Conservation (phyloP, 2,329 filamentous ascomycete genomes). For the Neocatenulostroma microsporum region DNA sequence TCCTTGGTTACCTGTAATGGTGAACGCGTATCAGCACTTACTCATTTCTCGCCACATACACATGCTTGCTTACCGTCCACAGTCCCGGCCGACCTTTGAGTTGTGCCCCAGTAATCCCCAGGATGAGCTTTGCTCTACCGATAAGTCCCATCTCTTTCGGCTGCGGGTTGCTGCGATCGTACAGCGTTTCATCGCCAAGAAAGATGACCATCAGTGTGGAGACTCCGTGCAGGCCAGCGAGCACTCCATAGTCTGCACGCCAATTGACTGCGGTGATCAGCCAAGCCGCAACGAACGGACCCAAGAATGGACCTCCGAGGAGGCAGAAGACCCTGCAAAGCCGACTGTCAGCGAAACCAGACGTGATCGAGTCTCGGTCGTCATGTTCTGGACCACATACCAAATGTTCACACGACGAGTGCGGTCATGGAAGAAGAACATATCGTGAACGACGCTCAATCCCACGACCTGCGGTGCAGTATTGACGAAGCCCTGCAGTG, state of each 20-base stretch:
- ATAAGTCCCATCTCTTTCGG: neutral
- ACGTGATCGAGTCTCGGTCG: too few species aligned
- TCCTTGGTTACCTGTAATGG: too few species aligned
- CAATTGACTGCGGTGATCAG: conserved; percentile 7
- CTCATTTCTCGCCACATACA: too few species aligned
- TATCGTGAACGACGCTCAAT: conserved; percentile 35
- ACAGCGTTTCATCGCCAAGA: conserved; percentile 31
- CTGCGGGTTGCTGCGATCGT: conserved; percentile 17
- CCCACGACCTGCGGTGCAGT: conserved; percentile 24
- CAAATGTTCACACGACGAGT: conserved; percentile 39
- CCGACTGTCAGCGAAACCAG: too few species aligned
- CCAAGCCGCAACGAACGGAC: conserved; percentile 14
- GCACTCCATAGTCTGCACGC: conserved; percentile 12
- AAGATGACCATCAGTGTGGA: conserved; percentile 17
- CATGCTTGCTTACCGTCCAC: too few species aligned
- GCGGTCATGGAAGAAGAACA: conserved; percentile 52
- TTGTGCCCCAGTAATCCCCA: conserved; percentile 4
- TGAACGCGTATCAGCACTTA: too few species aligned
- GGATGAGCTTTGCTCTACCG: conserved; percentile 6
- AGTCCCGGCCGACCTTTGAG: neutral
- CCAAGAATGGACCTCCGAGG: conserved; percentile 12
- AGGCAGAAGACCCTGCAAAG: conserved; percentile 27
- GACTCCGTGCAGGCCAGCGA: conserved; percentile 10
- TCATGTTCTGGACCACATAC: conserved; percentile 35
- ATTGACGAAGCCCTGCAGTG: conserved; percentile 23